phyloP scores from a whole-genome alignment of 768 basidiomycete genomes.

The Russula virescens region DNA sequence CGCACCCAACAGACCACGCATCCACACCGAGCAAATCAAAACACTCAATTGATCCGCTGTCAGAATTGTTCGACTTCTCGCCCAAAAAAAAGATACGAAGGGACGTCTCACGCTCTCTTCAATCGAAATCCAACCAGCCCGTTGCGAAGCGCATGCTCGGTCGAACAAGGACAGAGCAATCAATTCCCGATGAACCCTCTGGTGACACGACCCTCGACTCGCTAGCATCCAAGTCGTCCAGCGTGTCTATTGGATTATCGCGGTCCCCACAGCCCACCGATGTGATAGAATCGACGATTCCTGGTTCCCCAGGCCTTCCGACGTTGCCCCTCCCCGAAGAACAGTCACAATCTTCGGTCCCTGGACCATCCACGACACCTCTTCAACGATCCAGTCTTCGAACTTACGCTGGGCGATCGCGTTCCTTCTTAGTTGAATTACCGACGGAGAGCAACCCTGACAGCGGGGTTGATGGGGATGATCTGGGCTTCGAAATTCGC shows the following conservation, averaged over 20 bases:
- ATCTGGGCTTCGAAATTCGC: slow-evolving; percentile 44
- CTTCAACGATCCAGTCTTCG: slow-evolving; percentile 39
- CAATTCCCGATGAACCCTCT: slow-evolving; percentile 23
- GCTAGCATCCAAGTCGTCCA: slow-evolving; percentile 23
- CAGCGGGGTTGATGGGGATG: slow-evolving; percentile 31
- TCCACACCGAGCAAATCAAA: slow-evolving; percentile 11
- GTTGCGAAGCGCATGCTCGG: slow-evolving; percentile 69
- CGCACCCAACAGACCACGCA: slow-evolving; percentile 10
- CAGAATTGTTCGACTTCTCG: slow-evolving; percentile 41
- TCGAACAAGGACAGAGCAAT: slow-evolving; percentile 59
- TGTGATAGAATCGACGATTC: slow-evolving; percentile 22
- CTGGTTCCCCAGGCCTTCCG: neutral
- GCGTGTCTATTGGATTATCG: slow-evolving; percentile 23
- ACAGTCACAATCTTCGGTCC: slow-evolving; percentile 19
- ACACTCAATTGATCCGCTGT: slow-evolving; percentile 38
- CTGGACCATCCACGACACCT: slow-evolving; percentile 14
- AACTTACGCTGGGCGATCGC: slow-evolving; percentile 71
- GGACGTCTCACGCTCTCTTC: slow-evolving; percentile 3
- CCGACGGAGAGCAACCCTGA: slow-evolving; percentile 30
- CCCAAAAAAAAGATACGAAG: slow-evolving; percentile 21
- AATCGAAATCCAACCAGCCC: slow-evolving; percentile 24
- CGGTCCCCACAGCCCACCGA: slow-evolving; percentile 22
- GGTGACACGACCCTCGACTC: slow-evolving; percentile 31
- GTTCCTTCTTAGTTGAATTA: slow-evolving; percentile 71
- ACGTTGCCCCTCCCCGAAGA: slow-evolving; percentile 24